These are phyloP conservation scores for Cicer chorassanicum DNA, from an alignment of 306 rosid genomes.

Conservation along the genomic window DNA sequence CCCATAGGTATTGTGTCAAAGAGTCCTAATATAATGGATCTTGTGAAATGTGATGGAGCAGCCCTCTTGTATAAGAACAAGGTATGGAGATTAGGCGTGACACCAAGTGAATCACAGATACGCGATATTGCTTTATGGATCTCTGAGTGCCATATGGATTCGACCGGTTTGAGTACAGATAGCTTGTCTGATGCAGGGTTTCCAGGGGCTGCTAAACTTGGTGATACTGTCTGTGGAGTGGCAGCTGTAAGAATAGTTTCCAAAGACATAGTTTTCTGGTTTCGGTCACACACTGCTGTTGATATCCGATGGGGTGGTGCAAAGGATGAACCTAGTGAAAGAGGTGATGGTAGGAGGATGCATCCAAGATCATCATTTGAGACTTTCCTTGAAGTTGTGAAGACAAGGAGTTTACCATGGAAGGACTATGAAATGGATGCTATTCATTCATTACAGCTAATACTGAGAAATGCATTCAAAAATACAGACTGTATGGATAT, in stretches of 20 bases:
- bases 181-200: slow-evolving; percentile 93
- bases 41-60: slow-evolving; percentile 96
- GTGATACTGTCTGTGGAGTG: slow-evolving; percentile 86
- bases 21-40: slow-evolving; percentile 92
- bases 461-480: slow-evolving; percentile 82
- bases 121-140: slow-evolving; percentile 78
- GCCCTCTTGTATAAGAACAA: slow-evolving; percentile 72
- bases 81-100: slow-evolving; percentile 77
- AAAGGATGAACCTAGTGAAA: slow-evolving; percentile 81
- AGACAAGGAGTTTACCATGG: slow-evolving; percentile 83
- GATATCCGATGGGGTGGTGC: slow-evolving; percentile 98
- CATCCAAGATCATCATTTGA: slow-evolving; percentile 97
- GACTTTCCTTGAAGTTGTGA: slow-evolving; percentile 96
- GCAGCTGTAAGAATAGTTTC: slow-evolving; percentile 85
- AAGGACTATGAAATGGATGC: slow-evolving; percentile 98
- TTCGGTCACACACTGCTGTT: slow-evolving; percentile 82
- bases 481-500: slow-evolving; percentile 45
- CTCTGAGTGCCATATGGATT: slow-evolving; percentile 75
- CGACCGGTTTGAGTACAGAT: slow-evolving; percentile 95
- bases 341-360: slow-evolving; percentile 79
- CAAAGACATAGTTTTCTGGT: slow-evolving; percentile 83
- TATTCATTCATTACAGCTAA: slow-evolving; percentile 94
- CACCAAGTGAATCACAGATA: slow-evolving; percentile 79
- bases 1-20: slow-evolving; percentile 89
- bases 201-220: slow-evolving; percentile 70